Percentiles rank a stretch among this genome's conserved stretches.
Conservation (phyloP, 345 rosid species). For the Sonneratia alba region DNA sequence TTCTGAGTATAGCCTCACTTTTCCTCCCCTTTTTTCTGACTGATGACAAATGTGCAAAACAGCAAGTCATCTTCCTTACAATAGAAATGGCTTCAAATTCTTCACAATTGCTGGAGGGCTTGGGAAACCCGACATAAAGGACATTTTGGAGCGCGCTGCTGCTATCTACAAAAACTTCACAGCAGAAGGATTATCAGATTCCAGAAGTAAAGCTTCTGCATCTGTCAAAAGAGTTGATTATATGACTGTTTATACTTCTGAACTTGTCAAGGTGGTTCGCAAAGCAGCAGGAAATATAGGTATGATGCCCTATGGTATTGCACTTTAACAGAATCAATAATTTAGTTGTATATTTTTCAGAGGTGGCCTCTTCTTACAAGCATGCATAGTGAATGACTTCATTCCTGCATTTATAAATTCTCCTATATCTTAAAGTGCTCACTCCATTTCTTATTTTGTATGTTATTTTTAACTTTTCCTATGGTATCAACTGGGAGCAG, state of each 20-base stretch:
- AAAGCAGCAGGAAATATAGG: constrained; percentile 85
- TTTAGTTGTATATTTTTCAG: no score
- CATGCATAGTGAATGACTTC: neutral
- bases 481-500: neutral
- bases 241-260: constrained; percentile 73
- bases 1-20: neutral
- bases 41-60: constrained; percentile 19
- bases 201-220: constrained; percentile 28
- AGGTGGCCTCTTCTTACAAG: no score
- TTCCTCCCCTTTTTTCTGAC: neutral
- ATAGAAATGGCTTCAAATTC: constrained; percentile 95
- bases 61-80: constrained; percentile 99
- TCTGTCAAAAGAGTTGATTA: constrained; percentile 62
- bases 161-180: constrained; percentile 50
- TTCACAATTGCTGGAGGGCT: constrained; percentile 92
- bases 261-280: constrained; percentile 80
- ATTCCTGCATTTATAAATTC: neutral
- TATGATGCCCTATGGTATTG: constrained; percentile 18
- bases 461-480: neutral
- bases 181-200: constrained; percentile 27
- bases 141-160: constrained; percentile 78
- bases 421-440: neutral
- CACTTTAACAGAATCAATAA: neutral
- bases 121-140: constrained; percentile 78
- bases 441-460: neutral